Conservation (phyloP, 306 rosid species). For the Oemleria cerasiformis region DNA sequence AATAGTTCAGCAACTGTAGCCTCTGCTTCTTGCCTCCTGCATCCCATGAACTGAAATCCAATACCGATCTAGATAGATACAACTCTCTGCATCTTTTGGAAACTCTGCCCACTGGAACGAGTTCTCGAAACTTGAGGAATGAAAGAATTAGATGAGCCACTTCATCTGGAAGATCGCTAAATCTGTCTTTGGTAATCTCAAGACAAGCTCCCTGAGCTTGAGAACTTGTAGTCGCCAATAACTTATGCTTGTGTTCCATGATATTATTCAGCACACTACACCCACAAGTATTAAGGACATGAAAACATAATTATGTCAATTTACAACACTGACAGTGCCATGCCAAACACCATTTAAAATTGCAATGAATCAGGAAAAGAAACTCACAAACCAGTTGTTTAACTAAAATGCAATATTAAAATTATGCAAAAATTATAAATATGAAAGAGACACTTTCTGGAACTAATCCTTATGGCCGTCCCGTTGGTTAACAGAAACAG, state of each 20-base stretch:
- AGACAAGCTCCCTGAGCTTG: background rate
- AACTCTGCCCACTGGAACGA: background rate
- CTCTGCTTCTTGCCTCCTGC: background rate
- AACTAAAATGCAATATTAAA: too few relatives aligned
- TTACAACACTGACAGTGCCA: background rate
- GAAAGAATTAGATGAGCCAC: slow-evolving; percentile 6
- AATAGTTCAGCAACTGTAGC: background rate
- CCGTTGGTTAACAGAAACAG: too few relatives aligned
- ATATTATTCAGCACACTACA: background rate
- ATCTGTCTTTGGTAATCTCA: slow-evolving; percentile 1
- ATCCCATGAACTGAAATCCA: background rate
- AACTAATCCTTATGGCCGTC: too few relatives aligned
- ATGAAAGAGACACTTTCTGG: too few relatives aligned
- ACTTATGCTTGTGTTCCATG: background rate
- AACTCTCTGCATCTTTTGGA: background rate
- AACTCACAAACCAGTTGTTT: too few relatives aligned
- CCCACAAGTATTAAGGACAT: background rate
- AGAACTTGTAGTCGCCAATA: background rate
- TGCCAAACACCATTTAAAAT: too few relatives aligned
- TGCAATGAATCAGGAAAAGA: too few relatives aligned
- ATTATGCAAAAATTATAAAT: too few relatives aligned
- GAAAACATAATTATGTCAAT: background rate
- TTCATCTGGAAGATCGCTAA: background rate
- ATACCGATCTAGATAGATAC: background rate
- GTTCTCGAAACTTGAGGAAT: background rate